Evolutionary conservation across 345 rosid species (phyloP), one percentile per base, ranked within the genome.

Genomic region (Salix exigua): DNA sequence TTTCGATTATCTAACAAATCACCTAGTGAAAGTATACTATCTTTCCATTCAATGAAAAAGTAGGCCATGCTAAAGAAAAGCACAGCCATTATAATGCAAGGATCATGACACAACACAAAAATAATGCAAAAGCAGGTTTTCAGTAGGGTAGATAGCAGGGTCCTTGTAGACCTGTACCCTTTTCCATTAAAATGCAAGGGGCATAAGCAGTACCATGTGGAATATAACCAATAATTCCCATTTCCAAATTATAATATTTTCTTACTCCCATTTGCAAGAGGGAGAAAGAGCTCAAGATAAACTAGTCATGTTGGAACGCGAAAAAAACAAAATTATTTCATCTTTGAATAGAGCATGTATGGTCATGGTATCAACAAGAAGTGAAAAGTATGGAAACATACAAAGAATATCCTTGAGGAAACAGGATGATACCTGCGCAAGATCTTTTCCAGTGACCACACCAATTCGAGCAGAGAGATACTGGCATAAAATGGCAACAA

Each of bases 401-500:
- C 37, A 53, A 13, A 71, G 3, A 28, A 53, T 21, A 71, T 11
- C 44, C 30, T 46, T 55, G 5, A 44, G 42, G 26, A 63, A 55
- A 50, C 8, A 63, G 37, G 33, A 2, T 53, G 28, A 64, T 89
- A 92, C 99, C 98, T 91, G 89, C 73, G 97, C 94, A 78, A 96
- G 94, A 84, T 92, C 89, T 81, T 82, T 89, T 82, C 93, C 94
- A 44, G 98, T 94, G 64, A 88, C 91, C 76, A 92, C 85, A 77
- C 87, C 90, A 58, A 96, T 86, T 23, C 87, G 85, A 77, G 92
- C 97, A 18, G 97, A 88, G 48, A 96, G 86, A 81, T 91, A 91
- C 64, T 96, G 97, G 78, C 98, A 96, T 75, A 96, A 83, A 82
- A 96, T 88, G 79, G 97, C 93, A 46, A 92, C 96, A 79, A 89